These are phyloP conservation scores for Cryptococcus wingfieldii DNA, from an alignment of 1,284 basidiomycete species.

Conservation along the genomic window DNA sequence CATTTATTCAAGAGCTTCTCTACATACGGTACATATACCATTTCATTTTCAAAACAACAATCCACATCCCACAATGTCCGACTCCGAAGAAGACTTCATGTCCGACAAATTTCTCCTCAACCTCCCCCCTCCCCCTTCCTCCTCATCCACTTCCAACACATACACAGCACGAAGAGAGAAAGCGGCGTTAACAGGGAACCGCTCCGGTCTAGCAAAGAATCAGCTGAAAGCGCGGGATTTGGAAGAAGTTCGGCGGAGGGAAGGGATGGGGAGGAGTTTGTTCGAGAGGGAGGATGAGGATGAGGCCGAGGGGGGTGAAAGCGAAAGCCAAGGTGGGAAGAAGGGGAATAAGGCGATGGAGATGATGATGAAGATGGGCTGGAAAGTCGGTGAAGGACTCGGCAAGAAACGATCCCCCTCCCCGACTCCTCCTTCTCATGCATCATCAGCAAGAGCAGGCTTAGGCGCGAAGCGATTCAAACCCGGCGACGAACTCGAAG, in stretches of 20 bases:
- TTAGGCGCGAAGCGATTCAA: conserved; percentile 6
- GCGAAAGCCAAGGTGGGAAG: background rate
- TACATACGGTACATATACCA: too few species aligned
- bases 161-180: conserved; percentile 31
- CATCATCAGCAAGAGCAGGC: background rate
- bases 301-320: background rate
- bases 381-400: conserved; percentile 46
- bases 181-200: conserved; percentile 21
- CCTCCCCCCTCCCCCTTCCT: conserved; percentile 6
- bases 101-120: conserved; percentile 49
- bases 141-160: background rate
- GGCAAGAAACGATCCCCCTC: conserved; percentile 30
- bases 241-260: conserved; percentile 35
- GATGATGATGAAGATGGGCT: conserved; percentile 50
- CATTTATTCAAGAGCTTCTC: too few species aligned
- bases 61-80: conserved; percentile 30
- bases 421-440: conserved; percentile 5
- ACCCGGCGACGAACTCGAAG: conserved; percentile 15
- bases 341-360: conserved; percentile 39
- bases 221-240: conserved; percentile 23
- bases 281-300: conserved; percentile 18
- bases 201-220: conserved; percentile 33
- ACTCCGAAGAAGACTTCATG: conserved; percentile 51
- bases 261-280: conserved; percentile 37
- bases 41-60: background rate